These are phyloP conservation scores for Ganoderma multipileum DNA, from an alignment of 1,284 basidiomycete species.

Conservation along the genomic window DNA sequence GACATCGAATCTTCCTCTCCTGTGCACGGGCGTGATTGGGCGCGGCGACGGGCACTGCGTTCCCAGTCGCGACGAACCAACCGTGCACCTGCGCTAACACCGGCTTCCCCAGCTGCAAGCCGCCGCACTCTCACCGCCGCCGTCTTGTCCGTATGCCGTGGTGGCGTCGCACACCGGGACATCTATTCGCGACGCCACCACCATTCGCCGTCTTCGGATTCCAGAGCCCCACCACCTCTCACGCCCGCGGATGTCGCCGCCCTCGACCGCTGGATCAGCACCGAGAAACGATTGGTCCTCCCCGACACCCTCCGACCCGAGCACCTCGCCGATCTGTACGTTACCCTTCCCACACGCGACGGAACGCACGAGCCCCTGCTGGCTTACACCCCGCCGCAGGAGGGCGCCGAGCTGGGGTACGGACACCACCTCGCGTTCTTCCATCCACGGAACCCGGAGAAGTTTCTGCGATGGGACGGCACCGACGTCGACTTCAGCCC, in stretches of 20 bases:
- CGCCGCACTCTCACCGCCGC: constrained; percentile 28
- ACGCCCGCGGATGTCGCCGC: constrained; percentile 30
- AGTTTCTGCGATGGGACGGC: constrained; percentile 67
- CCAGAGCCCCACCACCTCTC: constrained; percentile 19
- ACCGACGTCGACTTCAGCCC: constrained; percentile 77
- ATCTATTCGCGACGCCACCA: constrained; percentile 24
- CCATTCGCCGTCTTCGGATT: constrained; percentile 26
- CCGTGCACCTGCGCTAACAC: constrained; percentile 18
- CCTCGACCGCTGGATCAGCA: constrained; percentile 60
- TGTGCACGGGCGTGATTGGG: constrained; percentile 8
- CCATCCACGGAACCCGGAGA: constrained; percentile 68
- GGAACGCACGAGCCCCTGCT: constrained; percentile 42
- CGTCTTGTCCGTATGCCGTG: constrained; percentile 16
- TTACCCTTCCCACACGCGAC: constrained; percentile 77
- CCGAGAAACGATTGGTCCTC: constrained; percentile 49
- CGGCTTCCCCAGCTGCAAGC: constrained; percentile 20
- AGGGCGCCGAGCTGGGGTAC: constrained; percentile 54
- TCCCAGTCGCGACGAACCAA: constrained; percentile 20
- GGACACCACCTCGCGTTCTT: constrained; percentile 83
- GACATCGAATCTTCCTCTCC: constrained; percentile 9
- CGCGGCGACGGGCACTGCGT: constrained; percentile 6
- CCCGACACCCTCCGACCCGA: constrained; percentile 56
- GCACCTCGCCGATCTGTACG: constrained; percentile 64
- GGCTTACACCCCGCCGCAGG: constrained; percentile 48
- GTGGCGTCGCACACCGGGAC: constrained; percentile 23